A percentile compares a stretch with the other conserved stretches of the same genome.
Evolutionary conservation across 1,139 yeast genomes (phyloP).

Genomic region (Hemisphaericaspora subhashii): DNA sequence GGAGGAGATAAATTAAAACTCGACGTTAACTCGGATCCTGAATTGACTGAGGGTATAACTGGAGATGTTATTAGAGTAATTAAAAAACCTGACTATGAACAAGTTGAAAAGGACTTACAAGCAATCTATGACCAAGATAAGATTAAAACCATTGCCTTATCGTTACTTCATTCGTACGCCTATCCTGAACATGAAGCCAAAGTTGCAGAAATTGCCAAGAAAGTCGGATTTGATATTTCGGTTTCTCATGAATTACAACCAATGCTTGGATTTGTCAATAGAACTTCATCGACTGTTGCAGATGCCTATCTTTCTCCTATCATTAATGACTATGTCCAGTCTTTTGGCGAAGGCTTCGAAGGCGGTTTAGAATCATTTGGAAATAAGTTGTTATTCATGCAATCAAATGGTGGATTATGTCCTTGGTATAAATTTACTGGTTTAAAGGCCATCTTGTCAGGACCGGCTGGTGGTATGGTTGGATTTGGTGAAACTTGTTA

Average conservation of each 20-base stretch:
- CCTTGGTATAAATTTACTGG: conserved; percentile 52
- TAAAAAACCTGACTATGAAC: conserved; percentile 31
- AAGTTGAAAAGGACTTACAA: conserved; percentile 24
- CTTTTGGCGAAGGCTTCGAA: conserved; percentile 44
- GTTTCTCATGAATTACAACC: conserved; percentile 45
- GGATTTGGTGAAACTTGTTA: conserved; percentile 48
- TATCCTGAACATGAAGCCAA: conserved; percentile 39
- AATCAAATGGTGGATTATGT: conserved; percentile 50
- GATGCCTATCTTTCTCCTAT: conserved; percentile 47
- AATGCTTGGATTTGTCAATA: conserved; percentile 45
- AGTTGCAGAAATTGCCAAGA: conserved; percentile 36
- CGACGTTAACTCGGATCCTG: conserved; percentile 22
- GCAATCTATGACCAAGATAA: conserved; percentile 26
- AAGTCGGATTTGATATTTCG: conserved; percentile 40
- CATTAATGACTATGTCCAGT: conserved; percentile 32
- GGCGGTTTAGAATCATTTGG: conserved; percentile 47
- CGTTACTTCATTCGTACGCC: conserved; percentile 42
- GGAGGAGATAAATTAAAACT: conserved; percentile 33
- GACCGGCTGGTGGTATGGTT: conserved; percentile 56
- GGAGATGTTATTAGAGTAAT: conserved; percentile 38
- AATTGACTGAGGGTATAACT: conserved; percentile 30
- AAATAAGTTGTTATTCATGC: conserved; percentile 46
- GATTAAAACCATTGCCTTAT: conserved; percentile 37
- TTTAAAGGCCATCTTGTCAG: conserved; percentile 46
- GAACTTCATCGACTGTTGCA: conserved; percentile 47